Conservation (phyloP, 108 stramenopile species). For the Nitzschia sp. region DNA sequence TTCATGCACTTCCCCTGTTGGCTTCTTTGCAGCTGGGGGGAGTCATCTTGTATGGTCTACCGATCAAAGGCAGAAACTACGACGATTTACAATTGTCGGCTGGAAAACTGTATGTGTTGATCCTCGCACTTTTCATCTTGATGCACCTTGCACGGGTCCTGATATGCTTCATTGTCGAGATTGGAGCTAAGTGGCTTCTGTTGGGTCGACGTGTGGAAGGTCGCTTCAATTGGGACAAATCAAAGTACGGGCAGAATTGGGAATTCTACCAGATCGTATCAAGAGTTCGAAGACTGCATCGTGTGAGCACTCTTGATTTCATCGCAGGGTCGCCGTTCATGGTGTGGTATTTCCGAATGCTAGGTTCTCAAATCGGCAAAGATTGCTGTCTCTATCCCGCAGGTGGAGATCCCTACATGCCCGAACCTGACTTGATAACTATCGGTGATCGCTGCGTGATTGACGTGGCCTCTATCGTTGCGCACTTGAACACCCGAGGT, state of each 20-base stretch:
- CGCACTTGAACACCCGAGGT: constrained; percentile 69
- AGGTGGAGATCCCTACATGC: constrained; percentile 62
- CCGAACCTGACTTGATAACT: constrained; percentile 56
- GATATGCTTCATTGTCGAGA: constrained; percentile 42
- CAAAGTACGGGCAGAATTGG: constrained; percentile 53
- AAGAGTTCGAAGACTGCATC: constrained; percentile 32
- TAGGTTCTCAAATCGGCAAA: constrained; percentile 46
- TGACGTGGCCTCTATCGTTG: constrained; percentile 53
- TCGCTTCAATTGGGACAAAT: constrained; percentile 50
- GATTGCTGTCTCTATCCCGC: constrained; percentile 59
- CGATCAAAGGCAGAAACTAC: constrained; percentile 29
- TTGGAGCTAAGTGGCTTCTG: constrained; percentile 53
- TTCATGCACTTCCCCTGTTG: constrained; percentile 47
- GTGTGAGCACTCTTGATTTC: constrained; percentile 38
- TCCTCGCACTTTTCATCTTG: constrained; percentile 28
- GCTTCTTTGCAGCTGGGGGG: constrained; percentile 37
- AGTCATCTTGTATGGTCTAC: constrained; percentile 44
- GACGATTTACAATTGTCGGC: constrained; percentile 18
- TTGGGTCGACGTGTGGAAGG: constrained; percentile 51
- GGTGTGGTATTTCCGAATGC: constrained; percentile 35
- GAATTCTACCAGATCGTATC: constrained; percentile 53
- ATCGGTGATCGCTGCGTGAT: constrained; percentile 57
- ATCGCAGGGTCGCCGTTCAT: constrained; percentile 45
- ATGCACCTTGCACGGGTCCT: constrained; percentile 30
- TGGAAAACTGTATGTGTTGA: constrained; percentile 20